A percentile compares a stretch with the other conserved stretches of the same genome.
Evolutionary conservation across 2,329 filamentous ascomycete species (phyloP).

Genomic region (Neopestalotiopsis sp.): DNA sequence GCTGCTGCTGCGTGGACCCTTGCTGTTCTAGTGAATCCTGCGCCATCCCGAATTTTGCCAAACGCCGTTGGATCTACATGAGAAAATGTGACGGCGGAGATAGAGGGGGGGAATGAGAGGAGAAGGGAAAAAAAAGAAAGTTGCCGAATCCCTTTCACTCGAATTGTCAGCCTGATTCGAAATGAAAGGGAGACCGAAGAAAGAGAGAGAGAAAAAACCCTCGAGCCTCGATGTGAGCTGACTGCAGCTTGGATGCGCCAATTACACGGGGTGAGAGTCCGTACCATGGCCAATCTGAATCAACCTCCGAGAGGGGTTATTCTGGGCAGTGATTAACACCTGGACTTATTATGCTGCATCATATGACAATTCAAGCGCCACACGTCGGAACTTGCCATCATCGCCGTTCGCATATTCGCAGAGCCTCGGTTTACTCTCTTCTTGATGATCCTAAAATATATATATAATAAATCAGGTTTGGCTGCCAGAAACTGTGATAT

Average conservation of each 20-base stretch:
- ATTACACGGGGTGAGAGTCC: background rate
- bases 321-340: background rate
- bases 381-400: no score
- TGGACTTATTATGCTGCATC: background rate
- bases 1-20: background rate
- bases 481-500: background rate
- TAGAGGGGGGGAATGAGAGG: background rate
- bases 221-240: background rate
- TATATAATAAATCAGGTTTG: background rate
- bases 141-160: background rate
- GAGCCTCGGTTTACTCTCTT: no score
- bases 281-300: background rate
- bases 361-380: background rate
- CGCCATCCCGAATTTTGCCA: background rate
- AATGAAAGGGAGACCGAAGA: background rate
- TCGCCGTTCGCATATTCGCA: no score
- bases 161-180: background rate
- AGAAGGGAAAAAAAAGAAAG: background rate
- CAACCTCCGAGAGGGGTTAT: background rate
- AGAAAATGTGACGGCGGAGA: background rate
- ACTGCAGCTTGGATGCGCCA: background rate
- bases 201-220: background rate
- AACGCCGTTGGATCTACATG: background rate
- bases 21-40: background rate
- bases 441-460: no score